These are phyloP conservation scores for Candida piceae DNA, from an alignment of 805 yeast genomes.

Conservation along the genomic window DNA sequence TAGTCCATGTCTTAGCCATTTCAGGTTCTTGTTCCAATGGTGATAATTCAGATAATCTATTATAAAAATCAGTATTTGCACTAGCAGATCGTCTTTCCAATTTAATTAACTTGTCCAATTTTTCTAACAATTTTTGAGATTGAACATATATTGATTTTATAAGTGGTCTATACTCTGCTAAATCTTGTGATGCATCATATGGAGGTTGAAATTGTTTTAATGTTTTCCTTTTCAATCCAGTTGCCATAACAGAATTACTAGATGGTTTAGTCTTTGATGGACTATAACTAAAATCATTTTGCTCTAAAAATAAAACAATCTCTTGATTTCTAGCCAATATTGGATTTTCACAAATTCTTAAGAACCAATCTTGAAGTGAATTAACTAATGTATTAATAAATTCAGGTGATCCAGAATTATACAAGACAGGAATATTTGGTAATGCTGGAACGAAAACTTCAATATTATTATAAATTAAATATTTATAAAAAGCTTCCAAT, in stretches of 20 bases:
- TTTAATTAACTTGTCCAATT: slow-evolving; percentile 51
- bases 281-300: slow-evolving; percentile 33
- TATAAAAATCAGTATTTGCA: slow-evolving; percentile 40
- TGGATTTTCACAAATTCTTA: slow-evolving; percentile 67
- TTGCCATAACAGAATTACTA: slow-evolving; percentile 49
- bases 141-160: slow-evolving; percentile 68
- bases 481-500: slow-evolving; percentile 68
- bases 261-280: slow-evolving; percentile 37
- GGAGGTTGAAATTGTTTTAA: slow-evolving; percentile 91
- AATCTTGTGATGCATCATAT: slow-evolving; percentile 74
- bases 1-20: slow-evolving; percentile 74
- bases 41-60: slow-evolving; percentile 36
- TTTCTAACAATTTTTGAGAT: slow-evolving; percentile 48
- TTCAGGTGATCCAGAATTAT: slow-evolving; percentile 81
- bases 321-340: slow-evolving; percentile 85
- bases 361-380: slow-evolving; percentile 82
- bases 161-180: slow-evolving; percentile 82
- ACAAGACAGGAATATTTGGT: slow-evolving; percentile 70
- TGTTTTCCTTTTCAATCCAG: slow-evolving; percentile 84
- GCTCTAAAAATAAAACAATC: slow-evolving; percentile 60
- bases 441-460: slow-evolving; percentile 92
- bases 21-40: slow-evolving; percentile 52
- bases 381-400: slow-evolving; percentile 53
- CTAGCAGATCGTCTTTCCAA: slow-evolving; percentile 49
- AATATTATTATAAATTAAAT: slow-evolving; percentile 72